Evolutionary conservation across 306 rosid genomes (phyloP).

Genomic region (Arachis stenosperma): DNA sequence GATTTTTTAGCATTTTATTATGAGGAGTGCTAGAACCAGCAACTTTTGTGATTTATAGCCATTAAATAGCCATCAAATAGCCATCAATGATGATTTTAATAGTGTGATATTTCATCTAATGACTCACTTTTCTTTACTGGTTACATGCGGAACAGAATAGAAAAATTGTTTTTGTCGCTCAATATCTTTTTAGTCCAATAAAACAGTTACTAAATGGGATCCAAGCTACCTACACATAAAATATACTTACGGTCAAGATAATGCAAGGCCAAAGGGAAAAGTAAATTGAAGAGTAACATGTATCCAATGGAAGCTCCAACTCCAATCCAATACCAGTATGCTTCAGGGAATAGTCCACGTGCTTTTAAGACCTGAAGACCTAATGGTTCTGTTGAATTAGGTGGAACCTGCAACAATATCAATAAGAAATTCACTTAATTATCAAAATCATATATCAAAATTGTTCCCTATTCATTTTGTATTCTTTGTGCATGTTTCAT

Average conservation of each 20-base stretch:
- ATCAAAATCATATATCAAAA: not conserved
- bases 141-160: no score
- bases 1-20: no score
- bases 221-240: no score
- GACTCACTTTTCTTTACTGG: no score
- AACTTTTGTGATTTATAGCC: no score
- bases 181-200: no score
- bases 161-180: no score
- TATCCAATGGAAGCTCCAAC: slow-evolving; percentile 79
- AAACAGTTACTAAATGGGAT: no score
- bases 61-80: no score
- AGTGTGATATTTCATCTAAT: no score
- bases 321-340: slow-evolving; percentile 93
- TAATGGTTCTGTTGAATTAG: slow-evolving; percentile 67
- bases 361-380: slow-evolving; percentile 75
- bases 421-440: slow-evolving; percentile 13
- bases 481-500: slow-evolving; percentile 7
- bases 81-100: no score
- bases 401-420: slow-evolving; percentile 54
- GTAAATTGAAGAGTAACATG: slow-evolving; percentile 68
- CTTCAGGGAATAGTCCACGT: slow-evolving; percentile 73
- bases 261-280: slow-evolving; percentile 64
- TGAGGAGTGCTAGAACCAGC: no score
- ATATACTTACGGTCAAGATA: slow-evolving; percentile 71
- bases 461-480: slow-evolving; percentile 18